Base-by-base conservation (phyloP, 768 basidiomycete species). In the Lentinula aciculospora region DNA sequence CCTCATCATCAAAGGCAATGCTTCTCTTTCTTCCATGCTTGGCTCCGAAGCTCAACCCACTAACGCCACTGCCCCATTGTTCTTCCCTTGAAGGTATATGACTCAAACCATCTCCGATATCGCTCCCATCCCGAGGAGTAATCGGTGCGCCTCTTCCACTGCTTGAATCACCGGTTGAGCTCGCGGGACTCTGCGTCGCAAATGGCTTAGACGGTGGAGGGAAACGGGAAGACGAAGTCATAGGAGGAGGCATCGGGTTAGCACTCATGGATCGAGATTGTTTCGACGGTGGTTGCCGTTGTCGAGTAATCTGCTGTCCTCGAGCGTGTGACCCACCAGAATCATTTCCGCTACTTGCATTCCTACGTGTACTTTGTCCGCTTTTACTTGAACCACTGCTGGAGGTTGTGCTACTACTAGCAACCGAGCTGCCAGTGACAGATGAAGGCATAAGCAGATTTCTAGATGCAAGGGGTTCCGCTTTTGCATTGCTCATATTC, bases 101-200 rank as follows among this genome's bases (percentile, higher is more conserved):
- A 29, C 58, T 61, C 44, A 61, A 63, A 42, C 66, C 62, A 23
- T 60, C 58, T 37, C 71, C 75, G 53, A 80, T 64, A 53, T 92
- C 91, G 62, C 89, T 90, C 25, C 89, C 91, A 65, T 92, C 90
- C 39, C 79, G 74, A 3, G 91, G 92, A 15, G 92, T 93, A 47
- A 87, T 73, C 10, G 91, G 92, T 17, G 81, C 79, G 4, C 53
- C 53, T 15, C 84, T 75, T 15, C 88, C 88, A 64, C 84, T 88
- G 60, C 89, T 92, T 59, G 90, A 92, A 66, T 88, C 90, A 6
- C 91, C 91, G 13, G 87, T 90, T 29, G 91, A 93, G 66, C 90
- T 92, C 12, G 87, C 86, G 12, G 90, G 90, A 64, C 89, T 91
- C 59, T 86, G 80, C 49, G 65, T 71, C 5, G 74, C 83, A 66